These are phyloP conservation scores for Babesia microti DNA, from an alignment of 169 alveolate genomes.

Conservation along the genomic window DNA sequence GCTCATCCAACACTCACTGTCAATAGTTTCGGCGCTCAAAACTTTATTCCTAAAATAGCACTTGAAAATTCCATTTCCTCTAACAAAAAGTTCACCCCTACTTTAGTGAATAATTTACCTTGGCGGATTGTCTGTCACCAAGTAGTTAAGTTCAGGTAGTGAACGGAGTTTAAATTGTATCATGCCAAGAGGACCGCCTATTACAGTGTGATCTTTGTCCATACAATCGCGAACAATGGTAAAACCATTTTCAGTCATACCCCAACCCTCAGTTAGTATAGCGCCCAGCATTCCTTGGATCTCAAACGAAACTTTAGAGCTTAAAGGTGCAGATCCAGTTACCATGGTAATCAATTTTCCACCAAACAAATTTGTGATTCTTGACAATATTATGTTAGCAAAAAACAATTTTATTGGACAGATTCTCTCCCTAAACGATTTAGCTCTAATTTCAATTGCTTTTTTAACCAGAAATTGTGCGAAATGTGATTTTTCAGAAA, in stretches of 20 bases:
- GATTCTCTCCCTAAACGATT: constrained; percentile 11
- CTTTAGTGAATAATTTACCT: no score
- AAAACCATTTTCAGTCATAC: constrained; percentile 61
- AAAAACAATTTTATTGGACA: constrained; percentile 19
- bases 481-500: neutral
- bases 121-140: constrained; percentile 53
- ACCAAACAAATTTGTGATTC: constrained; percentile 50
- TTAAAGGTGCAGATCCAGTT: constrained; percentile 61
- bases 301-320: constrained; percentile 37
- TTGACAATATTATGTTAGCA: constrained; percentile 47
- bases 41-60: constrained; percentile 77
- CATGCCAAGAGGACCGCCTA: constrained; percentile 58
- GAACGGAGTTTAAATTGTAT: constrained; percentile 44
- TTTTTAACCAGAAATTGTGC: neutral
- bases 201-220: constrained; percentile 53
- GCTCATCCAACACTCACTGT: constrained; percentile 79
- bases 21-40: constrained; percentile 73
- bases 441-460: constrained; percentile 17
- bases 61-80: constrained; percentile 68
- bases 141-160: constrained; percentile 50
- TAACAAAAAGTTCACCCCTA: constrained; percentile 60
- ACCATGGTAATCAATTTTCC: constrained; percentile 52
- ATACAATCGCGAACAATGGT: constrained; percentile 46
- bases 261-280: constrained; percentile 64
- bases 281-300: constrained; percentile 47